Evolutionary conservation across 139 green algal genomes (phyloP).

Genomic region (Nannochloris sp.): DNA sequence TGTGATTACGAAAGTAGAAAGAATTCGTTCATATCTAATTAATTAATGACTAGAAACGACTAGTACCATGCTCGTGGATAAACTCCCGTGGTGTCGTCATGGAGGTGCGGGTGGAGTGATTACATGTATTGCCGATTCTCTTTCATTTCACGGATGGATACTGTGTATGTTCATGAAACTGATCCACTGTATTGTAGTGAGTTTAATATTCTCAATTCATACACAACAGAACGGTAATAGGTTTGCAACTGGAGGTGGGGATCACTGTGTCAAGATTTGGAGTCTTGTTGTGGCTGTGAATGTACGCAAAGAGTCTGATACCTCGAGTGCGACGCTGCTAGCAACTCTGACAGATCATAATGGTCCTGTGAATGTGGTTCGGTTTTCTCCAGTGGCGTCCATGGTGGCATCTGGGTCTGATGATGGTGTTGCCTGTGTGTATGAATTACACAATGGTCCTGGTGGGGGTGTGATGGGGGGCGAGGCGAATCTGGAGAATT

Average conservation of each 20-base stretch:
- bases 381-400: constrained; percentile 61
- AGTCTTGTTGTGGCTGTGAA: constrained; percentile 51
- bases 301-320: constrained; percentile 34
- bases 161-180: not conserved
- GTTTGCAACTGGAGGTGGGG: constrained; percentile 61
- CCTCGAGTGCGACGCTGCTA: constrained; percentile 46
- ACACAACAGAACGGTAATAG: constrained; percentile 45
- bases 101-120: constrained; percentile 19
- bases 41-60: no score
- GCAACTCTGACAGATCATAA: constrained; percentile 69
- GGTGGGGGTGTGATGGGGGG: constrained; percentile 25
- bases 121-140: not conserved
- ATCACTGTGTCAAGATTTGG: constrained; percentile 67
- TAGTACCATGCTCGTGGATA: constrained; percentile 42
- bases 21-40: no score
- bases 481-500: constrained; percentile 76
- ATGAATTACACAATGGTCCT: constrained; percentile 48
- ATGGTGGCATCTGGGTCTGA: constrained; percentile 51
- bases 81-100: constrained; percentile 42
- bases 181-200: constrained; percentile 8
- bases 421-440: constrained; percentile 62
- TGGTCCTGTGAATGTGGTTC: constrained; percentile 64
- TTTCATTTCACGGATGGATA: not conserved
- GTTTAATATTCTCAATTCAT: constrained; percentile 59
- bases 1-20: no score